Base-by-base conservation (phyloP, 306 rosid species). In the Castanea mollissima region DNA sequence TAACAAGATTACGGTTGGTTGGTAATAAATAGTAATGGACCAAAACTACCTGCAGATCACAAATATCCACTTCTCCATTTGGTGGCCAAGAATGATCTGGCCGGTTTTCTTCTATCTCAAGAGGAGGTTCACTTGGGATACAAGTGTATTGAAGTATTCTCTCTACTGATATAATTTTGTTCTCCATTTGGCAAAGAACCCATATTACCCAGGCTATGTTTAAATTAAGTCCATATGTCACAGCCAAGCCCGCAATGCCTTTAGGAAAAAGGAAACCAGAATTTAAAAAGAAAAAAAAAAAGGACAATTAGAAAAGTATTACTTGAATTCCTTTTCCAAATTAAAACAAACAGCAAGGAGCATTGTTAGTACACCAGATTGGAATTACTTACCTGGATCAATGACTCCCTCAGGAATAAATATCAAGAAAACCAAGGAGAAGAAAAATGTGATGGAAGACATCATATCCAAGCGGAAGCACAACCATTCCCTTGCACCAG, bases 401-500 rank as follows among this genome's bases (percentile, higher is more conserved):
- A 94, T 91, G 64, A 89, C 51, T 71, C 97, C 97, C 6, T 20
- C 81, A 15, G 98, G 97, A 79, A 92, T 69, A 55, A 93, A 86
- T 84, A 92, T 80, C 83, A 92, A 86, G 82, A 94, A 91, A 57
- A 88, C 55, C 81, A 94, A 80, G 71, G 86, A 94, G 77, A 88
- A 79, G 71, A 84, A 91, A 84, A 94, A 94, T 60, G 93, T 94
- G 35, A 92, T 76, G 27, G 85, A 57, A 35, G 97, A 92, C 86
- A 94, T 67, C 86, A 92, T 54, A 83, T 94, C 92, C 75, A 91
- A 78, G 77, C 97, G 97, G 72, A 94, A 67, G 83, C 97, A 85
- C 62, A 94, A 80, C 97, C 97, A 94, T 56, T 89, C 92, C 97
- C 79, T 86, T 21, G 97, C 97, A 79, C 82, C 97, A 1, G 89